phyloP scores from a whole-genome alignment of 116 monocot species.

The Phalaenopsis hybrid region DNA sequence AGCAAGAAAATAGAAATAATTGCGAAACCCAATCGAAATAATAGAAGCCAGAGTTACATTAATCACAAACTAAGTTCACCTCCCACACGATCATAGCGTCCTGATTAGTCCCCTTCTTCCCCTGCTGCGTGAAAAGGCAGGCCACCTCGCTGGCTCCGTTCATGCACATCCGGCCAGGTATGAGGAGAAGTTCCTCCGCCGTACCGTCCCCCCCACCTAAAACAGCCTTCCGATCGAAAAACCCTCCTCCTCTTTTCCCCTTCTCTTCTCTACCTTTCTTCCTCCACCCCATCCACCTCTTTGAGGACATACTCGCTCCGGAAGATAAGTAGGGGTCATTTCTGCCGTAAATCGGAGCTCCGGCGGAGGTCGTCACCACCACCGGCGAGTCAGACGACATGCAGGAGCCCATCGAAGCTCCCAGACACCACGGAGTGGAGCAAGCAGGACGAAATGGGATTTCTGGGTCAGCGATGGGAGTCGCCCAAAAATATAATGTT shows the following conservation, averaged over 20 bases:
- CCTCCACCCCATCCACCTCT: conserved; percentile 22
- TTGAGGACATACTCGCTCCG: conserved; percentile 6
- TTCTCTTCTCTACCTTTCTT: conserved; percentile 15
- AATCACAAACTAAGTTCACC: conserved; percentile 11
- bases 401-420: conserved; percentile 6
- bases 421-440: not conserved
- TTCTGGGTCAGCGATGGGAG: not conserved
- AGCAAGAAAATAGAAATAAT: not conserved
- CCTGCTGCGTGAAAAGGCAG: conserved; percentile 75
- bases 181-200: conserved; percentile 36
- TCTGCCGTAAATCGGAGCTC: not conserved
- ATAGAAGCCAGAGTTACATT: not conserved
- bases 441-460: not conserved
- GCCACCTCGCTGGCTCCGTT: conserved; percentile 60
- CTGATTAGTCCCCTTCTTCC: conserved; percentile 75
- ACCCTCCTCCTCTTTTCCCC: conserved; percentile 11
- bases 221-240: not conserved
- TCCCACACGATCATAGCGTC: conserved; percentile 89
- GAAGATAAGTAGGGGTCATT: not conserved
- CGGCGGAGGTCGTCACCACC: conserved; percentile 3
- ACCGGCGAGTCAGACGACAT: conserved; percentile 2
- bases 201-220: conserved; percentile 7
- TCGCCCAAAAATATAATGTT: not conserved
- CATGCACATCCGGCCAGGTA: conserved; percentile 48
- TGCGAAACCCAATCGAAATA: not conserved